phyloP scores from a whole-genome alignment of 257 asterid species.

The Solanum neorickii region DNA sequence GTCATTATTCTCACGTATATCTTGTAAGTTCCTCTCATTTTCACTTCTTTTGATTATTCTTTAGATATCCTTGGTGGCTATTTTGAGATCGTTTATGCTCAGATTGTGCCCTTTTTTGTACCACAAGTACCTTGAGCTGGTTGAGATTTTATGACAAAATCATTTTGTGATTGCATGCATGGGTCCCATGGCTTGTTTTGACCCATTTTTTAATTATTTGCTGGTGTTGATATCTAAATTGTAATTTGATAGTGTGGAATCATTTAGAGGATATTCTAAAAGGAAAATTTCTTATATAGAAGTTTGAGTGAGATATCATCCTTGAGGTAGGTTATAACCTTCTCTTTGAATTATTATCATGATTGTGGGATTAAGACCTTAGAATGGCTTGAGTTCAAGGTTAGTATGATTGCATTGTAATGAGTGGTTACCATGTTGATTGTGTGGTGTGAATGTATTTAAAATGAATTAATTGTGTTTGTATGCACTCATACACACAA shows the following conservation, averaged over 20 bases:
- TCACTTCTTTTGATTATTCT: not conserved
- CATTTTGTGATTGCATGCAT: too few species aligned
- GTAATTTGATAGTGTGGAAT: not conserved
- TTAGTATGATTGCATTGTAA: not conserved
- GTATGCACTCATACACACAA: not conserved
- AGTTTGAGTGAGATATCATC: not conserved
- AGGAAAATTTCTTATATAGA: not conserved
- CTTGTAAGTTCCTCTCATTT: not conserved
- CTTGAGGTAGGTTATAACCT: not conserved
- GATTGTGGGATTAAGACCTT: not conserved
- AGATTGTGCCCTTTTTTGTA: not conserved
- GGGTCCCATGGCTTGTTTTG: not conserved
- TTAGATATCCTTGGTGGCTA: not conserved
- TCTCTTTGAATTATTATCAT: not conserved
- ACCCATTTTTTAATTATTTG: not conserved
- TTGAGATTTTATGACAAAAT: too few species aligned
- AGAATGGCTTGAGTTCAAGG: not conserved
- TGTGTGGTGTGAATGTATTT: not conserved
- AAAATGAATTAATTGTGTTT: not conserved
- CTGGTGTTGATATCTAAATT: not conserved
- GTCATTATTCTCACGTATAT: not conserved
- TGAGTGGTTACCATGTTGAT: not conserved
- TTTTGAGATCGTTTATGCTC: not conserved
- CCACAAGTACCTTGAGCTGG: too few species aligned
- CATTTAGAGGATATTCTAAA: not conserved